A percentile compares a stretch with the other conserved stretches of the same genome.
These are phyloP conservation scores for Fraxinus baroniana DNA, from an alignment of 305 asterid species.

Conservation along the genomic window DNA sequence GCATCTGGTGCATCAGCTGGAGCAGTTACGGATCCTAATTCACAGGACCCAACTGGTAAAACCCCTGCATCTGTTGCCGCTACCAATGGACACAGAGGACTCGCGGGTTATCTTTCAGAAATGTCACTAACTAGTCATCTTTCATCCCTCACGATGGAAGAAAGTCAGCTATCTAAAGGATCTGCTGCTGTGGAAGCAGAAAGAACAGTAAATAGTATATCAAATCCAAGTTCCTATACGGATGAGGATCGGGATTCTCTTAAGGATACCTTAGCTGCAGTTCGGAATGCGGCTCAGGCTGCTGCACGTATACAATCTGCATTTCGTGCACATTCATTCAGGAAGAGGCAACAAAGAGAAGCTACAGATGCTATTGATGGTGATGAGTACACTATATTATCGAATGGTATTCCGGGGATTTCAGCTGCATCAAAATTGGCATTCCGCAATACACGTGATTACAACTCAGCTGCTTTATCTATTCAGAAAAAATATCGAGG, in stretches of 20 bases:
- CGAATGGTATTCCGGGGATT: constrained; percentile 49
- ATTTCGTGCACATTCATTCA: constrained; percentile 97
- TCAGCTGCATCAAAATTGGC: constrained; percentile 69
- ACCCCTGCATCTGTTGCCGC: constrained; percentile 86
- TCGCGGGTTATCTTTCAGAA: constrained; percentile 97
- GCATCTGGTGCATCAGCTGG: constrained; percentile 96
- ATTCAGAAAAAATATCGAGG: constrained; percentile 94
- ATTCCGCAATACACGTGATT: constrained; percentile 59
- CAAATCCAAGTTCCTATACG: constrained; percentile 35
- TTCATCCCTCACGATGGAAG: constrained; percentile 68
- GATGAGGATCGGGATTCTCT: constrained; percentile 71
- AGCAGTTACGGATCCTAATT: constrained; percentile 86
- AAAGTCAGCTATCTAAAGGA: constrained; percentile 79
- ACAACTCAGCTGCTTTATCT: constrained; percentile 75
- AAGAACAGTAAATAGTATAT: constrained; percentile 54
- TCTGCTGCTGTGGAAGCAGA: constrained; percentile 87
- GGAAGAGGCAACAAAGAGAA: constrained; percentile 65
- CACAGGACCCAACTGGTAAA: constrained; percentile 73
- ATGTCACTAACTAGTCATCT: constrained; percentile 82
- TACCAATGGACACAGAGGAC: constrained; percentile 70
- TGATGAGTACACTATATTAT: constrained; percentile 52
- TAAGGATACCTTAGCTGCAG: constrained; percentile 73
- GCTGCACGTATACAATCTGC: constrained; percentile 98
- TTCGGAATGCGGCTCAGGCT: constrained; percentile 82
- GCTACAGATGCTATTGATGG: constrained; percentile 30